Percentiles rank a stretch among this genome's conserved stretches.
phyloP scores from a whole-genome alignment of 495 filamentous ascomycete species.

The Cercophora scortea region DNA sequence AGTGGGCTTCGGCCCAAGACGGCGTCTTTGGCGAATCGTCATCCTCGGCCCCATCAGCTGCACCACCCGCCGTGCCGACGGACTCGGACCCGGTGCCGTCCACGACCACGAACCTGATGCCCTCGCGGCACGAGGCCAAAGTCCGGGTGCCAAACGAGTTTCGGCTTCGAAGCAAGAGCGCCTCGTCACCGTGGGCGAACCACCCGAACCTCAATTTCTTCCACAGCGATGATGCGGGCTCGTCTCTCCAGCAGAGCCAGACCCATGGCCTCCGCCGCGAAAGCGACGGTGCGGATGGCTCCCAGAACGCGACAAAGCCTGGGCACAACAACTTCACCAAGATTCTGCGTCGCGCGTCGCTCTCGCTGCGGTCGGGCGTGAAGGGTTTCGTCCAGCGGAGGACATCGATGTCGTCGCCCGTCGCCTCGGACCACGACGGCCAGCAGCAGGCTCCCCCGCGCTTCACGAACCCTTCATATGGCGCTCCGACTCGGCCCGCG shows the following conservation, averaged over 20 bases:
- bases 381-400: constrained; percentile 39
- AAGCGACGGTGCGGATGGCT: constrained; percentile 6
- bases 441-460: constrained; percentile 11
- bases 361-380: constrained; percentile 32
- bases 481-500: constrained; percentile 21
- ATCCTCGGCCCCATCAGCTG: neutral
- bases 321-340: constrained; percentile 28
- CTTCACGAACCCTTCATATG: constrained; percentile 12
- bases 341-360: constrained; percentile 42
- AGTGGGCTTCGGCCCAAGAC: constrained; percentile 25
- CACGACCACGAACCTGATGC: neutral
- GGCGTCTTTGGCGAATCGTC: constrained; percentile 13
- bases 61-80: too few relatives aligned
- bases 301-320: constrained; percentile 7
- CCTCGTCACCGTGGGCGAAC: constrained; percentile 27
- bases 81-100: neutral
- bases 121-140: constrained; percentile 7
- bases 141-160: constrained; percentile 2
- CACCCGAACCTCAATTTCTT: constrained; percentile 23
- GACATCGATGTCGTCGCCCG: constrained; percentile 35
- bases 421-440: constrained; percentile 20
- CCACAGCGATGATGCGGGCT: constrained; percentile 8
- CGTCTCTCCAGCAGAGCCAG: constrained; percentile 23
- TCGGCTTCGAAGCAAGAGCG: constrained; percentile 27
- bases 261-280: constrained; percentile 19